These are phyloP conservation scores for Lunularia cruciata DNA, from an alignment of 225 moss, liverwort and hornwort species.

Conservation along the genomic window DNA sequence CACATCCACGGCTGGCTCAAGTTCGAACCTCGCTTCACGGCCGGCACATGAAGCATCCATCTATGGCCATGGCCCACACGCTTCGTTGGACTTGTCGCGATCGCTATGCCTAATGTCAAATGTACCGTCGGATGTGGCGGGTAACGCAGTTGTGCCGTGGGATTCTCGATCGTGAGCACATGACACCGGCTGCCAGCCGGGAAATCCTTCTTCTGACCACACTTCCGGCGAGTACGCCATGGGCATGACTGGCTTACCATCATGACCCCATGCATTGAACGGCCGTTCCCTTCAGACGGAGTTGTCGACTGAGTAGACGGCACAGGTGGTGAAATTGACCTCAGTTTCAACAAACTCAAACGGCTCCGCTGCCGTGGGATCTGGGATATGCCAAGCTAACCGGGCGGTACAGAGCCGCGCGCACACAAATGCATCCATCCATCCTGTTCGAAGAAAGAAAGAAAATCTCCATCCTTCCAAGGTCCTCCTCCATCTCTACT, in stretches of 20 bases:
- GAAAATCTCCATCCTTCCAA: background rate
- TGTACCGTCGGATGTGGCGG: conserved; percentile 7
- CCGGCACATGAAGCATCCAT: background rate
- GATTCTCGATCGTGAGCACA: conserved; percentile 1
- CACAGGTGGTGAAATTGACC: background rate
- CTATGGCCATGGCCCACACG: background rate
- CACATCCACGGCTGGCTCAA: background rate
- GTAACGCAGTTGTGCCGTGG: background rate
- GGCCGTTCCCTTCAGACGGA: background rate
- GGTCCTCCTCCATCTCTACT: background rate
- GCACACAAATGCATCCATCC: background rate
- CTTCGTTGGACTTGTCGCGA: background rate
- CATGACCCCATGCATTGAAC: background rate
- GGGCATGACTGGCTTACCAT: background rate
- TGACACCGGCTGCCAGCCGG: background rate
- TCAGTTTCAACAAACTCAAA: conserved; percentile 9
- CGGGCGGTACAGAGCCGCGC: background rate
- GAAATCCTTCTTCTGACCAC: background rate
- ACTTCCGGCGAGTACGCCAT: background rate
- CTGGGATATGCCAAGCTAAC: background rate
- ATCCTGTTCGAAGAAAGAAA: background rate
- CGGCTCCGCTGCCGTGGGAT: conserved; percentile 20
- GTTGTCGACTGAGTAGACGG: background rate
- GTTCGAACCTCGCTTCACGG: background rate
- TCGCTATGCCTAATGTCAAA: background rate